Evolutionary conservation across 163 green algal genomes (phyloP).

Genomic region (Smithsoniella earleae): DNA sequence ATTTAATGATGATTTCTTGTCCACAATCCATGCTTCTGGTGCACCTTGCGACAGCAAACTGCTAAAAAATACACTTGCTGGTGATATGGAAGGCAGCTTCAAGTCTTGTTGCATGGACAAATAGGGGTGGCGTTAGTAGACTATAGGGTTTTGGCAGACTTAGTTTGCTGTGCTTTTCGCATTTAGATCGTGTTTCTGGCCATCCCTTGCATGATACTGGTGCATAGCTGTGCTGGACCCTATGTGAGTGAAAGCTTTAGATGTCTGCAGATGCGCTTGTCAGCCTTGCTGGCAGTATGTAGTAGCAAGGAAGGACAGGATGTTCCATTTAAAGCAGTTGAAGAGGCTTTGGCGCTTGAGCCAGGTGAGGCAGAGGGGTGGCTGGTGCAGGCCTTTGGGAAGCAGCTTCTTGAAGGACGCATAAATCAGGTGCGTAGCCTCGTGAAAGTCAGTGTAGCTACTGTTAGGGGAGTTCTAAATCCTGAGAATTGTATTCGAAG

Average conservation of each 20-base stretch:
- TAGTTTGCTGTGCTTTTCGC: background rate
- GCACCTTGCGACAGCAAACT: no score
- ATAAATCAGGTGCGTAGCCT: constrained; percentile 19
- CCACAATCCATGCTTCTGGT: no score
- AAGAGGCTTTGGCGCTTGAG: constrained; percentile 11
- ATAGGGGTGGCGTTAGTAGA: background rate
- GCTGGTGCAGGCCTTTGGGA: constrained; percentile 25
- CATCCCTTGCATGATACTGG: no score
- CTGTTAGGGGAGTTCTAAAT: background rate
- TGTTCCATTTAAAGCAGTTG: background rate
- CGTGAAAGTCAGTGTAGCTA: background rate
- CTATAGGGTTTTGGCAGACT: background rate
- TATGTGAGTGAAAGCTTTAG: no score
- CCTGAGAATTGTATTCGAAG: background rate
- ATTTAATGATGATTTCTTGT: no score
- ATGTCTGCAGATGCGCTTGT: constrained; percentile 1
- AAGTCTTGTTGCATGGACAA: background rate
- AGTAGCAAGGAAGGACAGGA: constrained; percentile 23
- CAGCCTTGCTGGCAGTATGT: constrained; percentile 17
- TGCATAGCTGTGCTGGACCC: no score
- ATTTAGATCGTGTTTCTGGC: no score
- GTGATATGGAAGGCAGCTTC: background rate
- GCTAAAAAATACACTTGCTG: no score
- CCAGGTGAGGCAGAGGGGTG: constrained; percentile 12
- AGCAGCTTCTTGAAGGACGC: constrained; percentile 15